These are phyloP conservation scores for Metarhizium guizhouense DNA, from an alignment of 2,329 filamentous ascomycete genomes.

Conservation along the genomic window DNA sequence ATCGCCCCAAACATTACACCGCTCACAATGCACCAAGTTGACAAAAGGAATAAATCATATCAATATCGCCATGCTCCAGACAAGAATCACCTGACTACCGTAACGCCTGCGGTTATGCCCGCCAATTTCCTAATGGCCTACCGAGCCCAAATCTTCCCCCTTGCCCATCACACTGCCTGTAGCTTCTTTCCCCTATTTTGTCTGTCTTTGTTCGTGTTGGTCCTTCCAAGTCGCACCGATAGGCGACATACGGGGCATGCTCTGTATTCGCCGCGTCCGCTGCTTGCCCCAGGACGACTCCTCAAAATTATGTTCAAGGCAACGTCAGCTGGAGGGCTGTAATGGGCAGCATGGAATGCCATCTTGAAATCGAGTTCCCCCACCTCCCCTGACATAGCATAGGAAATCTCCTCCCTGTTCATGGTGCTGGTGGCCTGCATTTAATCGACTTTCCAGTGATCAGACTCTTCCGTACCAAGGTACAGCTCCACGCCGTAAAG, in stretches of 20 bases:
- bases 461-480: conserved; percentile 73
- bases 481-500: conserved; percentile 88
- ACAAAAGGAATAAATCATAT: conserved; percentile 17
- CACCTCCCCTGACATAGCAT: neutral
- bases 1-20: conserved; percentile 1
- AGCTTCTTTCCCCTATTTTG: neutral
- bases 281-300: neutral
- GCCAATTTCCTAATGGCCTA: conserved; percentile 8
- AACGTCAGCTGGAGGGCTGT: neutral
- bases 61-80: conserved; percentile 24
- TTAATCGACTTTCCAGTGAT: conserved; percentile 96
- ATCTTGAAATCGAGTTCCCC: neutral
- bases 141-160: neutral
- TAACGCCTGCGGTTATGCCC: conserved; percentile 17
- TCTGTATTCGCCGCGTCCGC: neutral
- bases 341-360: neutral
- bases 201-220: neutral
- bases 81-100: conserved; percentile 20
- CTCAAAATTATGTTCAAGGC: neutral
- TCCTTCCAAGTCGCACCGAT: neutral
- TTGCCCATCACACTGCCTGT: neutral
- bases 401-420: neutral
- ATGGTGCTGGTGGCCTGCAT: neutral
- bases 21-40: conserved; percentile 3
- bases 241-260: neutral